Evolutionary conservation across 805 yeast genomes (phyloP), one percentile per base, ranked within the genome.

Genomic region (Komagataella pastoris): DNA sequence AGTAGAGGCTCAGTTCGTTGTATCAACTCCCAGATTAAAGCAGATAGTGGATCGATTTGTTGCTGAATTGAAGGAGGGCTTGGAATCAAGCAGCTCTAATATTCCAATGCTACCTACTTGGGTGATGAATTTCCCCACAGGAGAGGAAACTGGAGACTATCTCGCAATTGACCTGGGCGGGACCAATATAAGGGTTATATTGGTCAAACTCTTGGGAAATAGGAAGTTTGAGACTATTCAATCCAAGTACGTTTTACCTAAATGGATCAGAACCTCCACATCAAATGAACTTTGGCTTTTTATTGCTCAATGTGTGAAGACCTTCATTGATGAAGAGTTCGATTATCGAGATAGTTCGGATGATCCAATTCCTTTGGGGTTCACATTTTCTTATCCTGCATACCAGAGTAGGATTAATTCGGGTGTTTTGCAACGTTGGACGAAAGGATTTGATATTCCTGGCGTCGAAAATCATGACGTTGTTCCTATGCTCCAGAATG

Each of bases 101-200:
- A 88, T 88, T 62, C 98, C 99, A 55, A 91, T 91, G 98, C 89
- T 85, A 64, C 96, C 96, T 49, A 87, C 95, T 55, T 91, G 97
- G 97, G 97, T 91, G 52, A 73, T 89, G 76, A 95, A 85, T 62
- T 85, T 74, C 73, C 97, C 98, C 57, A 83, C 91, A 50, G 99
- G 99, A 57, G 71, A 80, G 58, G 99, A 91, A 68, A 77, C 76
- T 46, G 99, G 99, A 57, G 83, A 88, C 58, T 91, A 77, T 69
- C 71, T 91, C 65, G 97, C 98, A 51, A 85, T 93, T 54, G 99
- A 91, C 67, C 77, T 91, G 71, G 99, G 99, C 66, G 99, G 99
- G 56, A 91, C 99, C 56, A 91, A 91, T 72, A 76, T 91, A 68
- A 81, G 99, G 67, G 96, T 89, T 49, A 96, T 91, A 53, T 77